These are phyloP conservation scores for Termitomyces eurrhizus DNA, from an alignment of 768 basidiomycete genomes.

Conservation along the genomic window DNA sequence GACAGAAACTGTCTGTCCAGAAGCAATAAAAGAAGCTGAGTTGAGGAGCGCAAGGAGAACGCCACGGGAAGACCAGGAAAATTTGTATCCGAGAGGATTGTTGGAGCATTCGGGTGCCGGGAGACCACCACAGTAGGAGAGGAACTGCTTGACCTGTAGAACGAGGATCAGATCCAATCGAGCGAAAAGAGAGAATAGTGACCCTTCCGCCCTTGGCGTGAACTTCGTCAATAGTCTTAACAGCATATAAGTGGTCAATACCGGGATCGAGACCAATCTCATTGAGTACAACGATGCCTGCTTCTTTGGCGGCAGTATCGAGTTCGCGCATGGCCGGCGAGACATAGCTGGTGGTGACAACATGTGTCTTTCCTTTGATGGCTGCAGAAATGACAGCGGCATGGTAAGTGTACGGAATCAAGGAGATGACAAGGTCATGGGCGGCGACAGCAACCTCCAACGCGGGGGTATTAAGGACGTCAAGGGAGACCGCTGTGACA, in stretches of 20 bases:
- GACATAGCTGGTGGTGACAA: constrained; percentile 96
- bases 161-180: not conserved
- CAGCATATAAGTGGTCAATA: constrained; percentile 89
- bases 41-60: constrained; percentile 95
- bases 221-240: constrained; percentile 92
- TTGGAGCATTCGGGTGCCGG: constrained; percentile 87
- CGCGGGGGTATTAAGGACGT: constrained; percentile 65
- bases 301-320: constrained; percentile 74
- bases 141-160: constrained; percentile 78
- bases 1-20: constrained; percentile 62
- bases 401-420: constrained; percentile 95
- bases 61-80: constrained; percentile 97
- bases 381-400: constrained; percentile 87
- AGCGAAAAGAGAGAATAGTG: constrained; percentile 4
- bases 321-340: constrained; percentile 88
- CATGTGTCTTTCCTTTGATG: constrained; percentile 84
- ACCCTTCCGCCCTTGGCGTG: constrained; percentile 95
- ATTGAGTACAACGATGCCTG: constrained; percentile 93
- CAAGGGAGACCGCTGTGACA: constrained; percentile 74
- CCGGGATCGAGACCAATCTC: constrained; percentile 98
- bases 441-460: constrained; percentile 80
- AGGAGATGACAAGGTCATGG: constrained; percentile 91
- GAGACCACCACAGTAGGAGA: constrained; percentile 94
- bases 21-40: constrained; percentile 73
- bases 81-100: constrained; percentile 98